These are phyloP conservation scores for Cucurbita pepo DNA, from an alignment of 306 rosid genomes.

Conservation along the genomic window DNA sequence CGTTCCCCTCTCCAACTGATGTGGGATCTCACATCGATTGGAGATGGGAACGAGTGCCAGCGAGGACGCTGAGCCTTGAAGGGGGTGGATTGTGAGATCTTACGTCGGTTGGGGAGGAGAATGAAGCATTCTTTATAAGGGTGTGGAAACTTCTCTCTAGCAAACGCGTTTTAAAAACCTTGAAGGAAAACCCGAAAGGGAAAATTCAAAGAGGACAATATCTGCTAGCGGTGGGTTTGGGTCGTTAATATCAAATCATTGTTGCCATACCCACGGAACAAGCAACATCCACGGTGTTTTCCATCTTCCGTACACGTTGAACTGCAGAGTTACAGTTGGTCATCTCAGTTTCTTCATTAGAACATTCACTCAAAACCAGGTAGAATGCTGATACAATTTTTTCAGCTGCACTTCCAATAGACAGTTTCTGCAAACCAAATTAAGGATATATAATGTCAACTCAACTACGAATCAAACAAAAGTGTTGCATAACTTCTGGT, in stretches of 20 bases:
- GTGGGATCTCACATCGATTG: too few species aligned
- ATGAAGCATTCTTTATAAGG: too few species aligned
- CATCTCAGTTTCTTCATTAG: slow-evolving; percentile 69
- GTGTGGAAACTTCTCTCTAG: too few species aligned
- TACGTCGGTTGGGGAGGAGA: too few species aligned
- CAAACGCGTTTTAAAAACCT: too few species aligned
- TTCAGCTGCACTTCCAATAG: slow-evolving; percentile 75
- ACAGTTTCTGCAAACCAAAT: slow-evolving; percentile 51
- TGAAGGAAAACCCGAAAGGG: too few species aligned
- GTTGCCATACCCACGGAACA: slow-evolving; percentile 41
- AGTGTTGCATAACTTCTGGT: not conserved
- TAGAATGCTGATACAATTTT: slow-evolving; percentile 84
- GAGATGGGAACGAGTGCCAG: too few species aligned
- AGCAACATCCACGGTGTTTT: slow-evolving; percentile 55
- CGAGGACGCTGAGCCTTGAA: too few species aligned
- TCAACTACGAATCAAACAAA: not conserved
- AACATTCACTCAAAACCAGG: slow-evolving; percentile 54
- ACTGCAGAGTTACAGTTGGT: slow-evolving; percentile 65
- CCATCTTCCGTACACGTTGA: slow-evolving; percentile 60
- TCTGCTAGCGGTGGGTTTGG: too few species aligned
- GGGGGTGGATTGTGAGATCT: too few species aligned
- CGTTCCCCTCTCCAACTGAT: too few species aligned
- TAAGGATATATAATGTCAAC: not conserved
- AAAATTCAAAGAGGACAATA: too few species aligned
- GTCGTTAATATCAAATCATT: not conserved